Conservation (phyloP, 805 yeast genomes). For the Myxozyma melibiosi region DNA sequence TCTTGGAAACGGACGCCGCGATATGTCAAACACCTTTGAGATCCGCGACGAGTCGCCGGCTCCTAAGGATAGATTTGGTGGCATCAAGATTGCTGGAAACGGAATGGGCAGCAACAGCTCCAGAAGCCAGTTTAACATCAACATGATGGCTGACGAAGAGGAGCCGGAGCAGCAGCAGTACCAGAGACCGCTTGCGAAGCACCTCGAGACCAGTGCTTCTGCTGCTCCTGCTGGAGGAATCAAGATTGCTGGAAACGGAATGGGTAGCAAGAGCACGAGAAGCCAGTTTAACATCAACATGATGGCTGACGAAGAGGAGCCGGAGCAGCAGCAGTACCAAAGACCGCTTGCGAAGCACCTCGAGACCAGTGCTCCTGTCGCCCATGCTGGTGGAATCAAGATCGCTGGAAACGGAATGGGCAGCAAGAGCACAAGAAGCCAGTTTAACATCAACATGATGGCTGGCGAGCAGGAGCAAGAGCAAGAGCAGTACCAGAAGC, state of each 20-base stretch:
- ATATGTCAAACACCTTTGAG: slow-evolving; percentile 14
- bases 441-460: slow-evolving; percentile 11
- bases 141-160: slow-evolving; percentile 5
- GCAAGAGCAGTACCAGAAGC: neutral
- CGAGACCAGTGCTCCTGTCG: too few relatives aligned
- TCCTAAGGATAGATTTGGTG: slow-evolving; percentile 14
- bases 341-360: neutral
- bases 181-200: neutral
- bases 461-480: slow-evolving; percentile 12
- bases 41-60: slow-evolving; percentile 18
- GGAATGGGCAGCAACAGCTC: slow-evolving; percentile 27
- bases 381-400: slow-evolving; percentile 12
- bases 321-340: neutral
- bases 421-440: slow-evolving; percentile 11
- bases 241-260: slow-evolving; percentile 26
- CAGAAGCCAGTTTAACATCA: slow-evolving; percentile 12
- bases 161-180: neutral
- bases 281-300: neutral
- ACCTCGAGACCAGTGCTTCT: neutral
- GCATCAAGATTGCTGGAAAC: slow-evolving; percentile 28
- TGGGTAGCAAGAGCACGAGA: slow-evolving; percentile 20
- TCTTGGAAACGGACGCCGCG: slow-evolving; percentile 18
- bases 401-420: slow-evolving; percentile 33
- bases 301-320: neutral
- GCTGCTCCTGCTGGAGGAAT: slow-evolving; percentile 7